phyloP scores from a whole-genome alignment of 2,329 filamentous ascomycete species.

The Epichloe hybrida region DNA sequence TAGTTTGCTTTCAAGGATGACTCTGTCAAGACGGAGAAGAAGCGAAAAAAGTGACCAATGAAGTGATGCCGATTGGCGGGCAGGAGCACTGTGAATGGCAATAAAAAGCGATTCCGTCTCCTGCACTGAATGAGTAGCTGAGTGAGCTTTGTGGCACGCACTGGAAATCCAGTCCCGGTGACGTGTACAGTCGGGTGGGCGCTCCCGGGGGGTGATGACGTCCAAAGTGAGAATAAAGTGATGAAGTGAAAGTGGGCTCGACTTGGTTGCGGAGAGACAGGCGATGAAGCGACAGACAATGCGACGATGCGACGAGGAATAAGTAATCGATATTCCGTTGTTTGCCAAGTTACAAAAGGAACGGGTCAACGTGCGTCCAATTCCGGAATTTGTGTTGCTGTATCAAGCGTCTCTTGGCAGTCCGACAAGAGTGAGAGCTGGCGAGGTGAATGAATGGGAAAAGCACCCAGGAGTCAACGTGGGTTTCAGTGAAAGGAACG shows the following conservation, averaged over 20 bases:
- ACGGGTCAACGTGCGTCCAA: conserved; percentile 15
- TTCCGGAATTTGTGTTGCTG: neutral
- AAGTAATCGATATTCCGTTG: neutral
- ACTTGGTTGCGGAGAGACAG: neutral
- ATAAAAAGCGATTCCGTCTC: neutral
- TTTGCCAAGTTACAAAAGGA: conserved; percentile 10
- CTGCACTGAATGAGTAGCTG: neutral
- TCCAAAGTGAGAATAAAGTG: conserved; percentile 3
- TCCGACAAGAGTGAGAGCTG: neutral
- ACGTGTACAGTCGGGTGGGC: neutral
- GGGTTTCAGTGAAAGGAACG: conserved; percentile 4
- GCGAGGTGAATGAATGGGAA: neutral
- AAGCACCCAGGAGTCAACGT: conserved; percentile 4
- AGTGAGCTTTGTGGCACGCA: neutral
- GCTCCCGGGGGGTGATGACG: neutral
- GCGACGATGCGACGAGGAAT: neutral
- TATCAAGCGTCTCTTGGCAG: neutral
- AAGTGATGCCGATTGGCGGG: neutral
- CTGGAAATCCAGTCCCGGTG: conserved; percentile 10
- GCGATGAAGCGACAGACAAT: neutral
- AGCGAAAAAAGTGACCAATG: neutral
- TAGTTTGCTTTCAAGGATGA: neutral
- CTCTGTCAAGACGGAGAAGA: neutral
- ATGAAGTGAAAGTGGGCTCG: conserved; percentile 1
- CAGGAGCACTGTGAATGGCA: conserved; percentile 1